A percentile compares a stretch with the other conserved stretches of the same genome.
Conservation (phyloP, 108 stramenopile genomes). For the Conticribra guillardii region DNA sequence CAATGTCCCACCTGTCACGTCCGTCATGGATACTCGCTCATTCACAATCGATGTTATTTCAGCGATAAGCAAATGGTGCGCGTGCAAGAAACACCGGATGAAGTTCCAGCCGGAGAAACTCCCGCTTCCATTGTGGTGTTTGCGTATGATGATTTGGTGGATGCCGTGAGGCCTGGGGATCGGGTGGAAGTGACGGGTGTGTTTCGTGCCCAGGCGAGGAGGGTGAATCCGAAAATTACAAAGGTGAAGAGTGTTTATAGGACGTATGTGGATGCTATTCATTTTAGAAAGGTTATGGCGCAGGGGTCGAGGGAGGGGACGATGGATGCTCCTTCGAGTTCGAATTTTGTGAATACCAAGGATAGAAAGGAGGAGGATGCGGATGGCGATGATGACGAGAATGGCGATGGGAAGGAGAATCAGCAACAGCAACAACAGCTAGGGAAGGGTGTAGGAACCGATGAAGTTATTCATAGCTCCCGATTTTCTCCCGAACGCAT, state of each 20-base stretch:
- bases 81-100: constrained; percentile 97
- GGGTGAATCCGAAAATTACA: constrained; percentile 90
- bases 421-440: constrained; percentile 6
- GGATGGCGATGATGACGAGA: constrained; percentile 5
- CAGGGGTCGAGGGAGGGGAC: constrained; percentile 23
- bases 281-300: constrained; percentile 81
- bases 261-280: constrained; percentile 98
- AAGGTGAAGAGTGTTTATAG: constrained; percentile 93
- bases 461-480: constrained; percentile 44
- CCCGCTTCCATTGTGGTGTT: constrained; percentile 94
- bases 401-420: constrained; percentile 27
- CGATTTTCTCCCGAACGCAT: constrained; percentile 65
- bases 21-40: constrained; percentile 72
- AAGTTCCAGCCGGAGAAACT: constrained; percentile 98
- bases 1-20: constrained; percentile 74
- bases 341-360: constrained; percentile 27
- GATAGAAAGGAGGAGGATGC: constrained; percentile 22
- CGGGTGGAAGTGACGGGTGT: constrained; percentile 97
- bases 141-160: constrained; percentile 98
- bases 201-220: constrained; percentile 91
- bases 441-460: constrained; percentile 31
- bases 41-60: constrained; percentile 96
- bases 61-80: constrained; percentile 98
- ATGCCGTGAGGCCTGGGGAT: constrained; percentile 96
- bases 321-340: constrained; percentile 34